Evolutionary conservation across 441 rosid genomes (phyloP).

Genomic region (Brassica balearica): DNA sequence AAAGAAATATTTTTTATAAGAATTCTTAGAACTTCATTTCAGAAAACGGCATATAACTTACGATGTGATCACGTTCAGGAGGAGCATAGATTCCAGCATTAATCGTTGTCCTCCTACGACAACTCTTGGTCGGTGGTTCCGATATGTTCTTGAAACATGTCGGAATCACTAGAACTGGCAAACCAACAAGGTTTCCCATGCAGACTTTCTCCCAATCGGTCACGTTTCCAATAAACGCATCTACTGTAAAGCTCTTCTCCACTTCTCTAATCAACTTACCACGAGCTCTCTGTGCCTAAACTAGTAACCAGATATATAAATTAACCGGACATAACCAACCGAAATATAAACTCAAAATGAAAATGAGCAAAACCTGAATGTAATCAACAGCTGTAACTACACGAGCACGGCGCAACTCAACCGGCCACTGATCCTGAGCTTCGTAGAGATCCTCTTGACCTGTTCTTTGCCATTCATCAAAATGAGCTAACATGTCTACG

Average conservation of each 20-base stretch:
- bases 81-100: constrained; percentile 84
- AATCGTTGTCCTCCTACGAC: constrained; percentile 63
- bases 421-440: constrained; percentile 95
- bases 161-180: constrained; percentile 78
- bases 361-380: constrained; percentile 59
- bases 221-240: constrained; percentile 86
- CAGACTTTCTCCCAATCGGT: constrained; percentile 94
- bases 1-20: too few species aligned
- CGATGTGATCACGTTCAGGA: constrained; percentile 81
- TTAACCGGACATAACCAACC: not conserved
- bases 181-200: constrained; percentile 87
- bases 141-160: constrained; percentile 63
- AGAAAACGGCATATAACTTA: constrained; percentile 44
- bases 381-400: constrained; percentile 82
- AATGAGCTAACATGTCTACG: constrained; percentile 86
- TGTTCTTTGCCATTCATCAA: constrained; percentile 89
- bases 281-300: constrained; percentile 85
- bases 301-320: not conserved
- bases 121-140: constrained; percentile 55
- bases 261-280: constrained; percentile 77
- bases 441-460: constrained; percentile 71
- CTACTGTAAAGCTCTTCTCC: constrained; percentile 66
- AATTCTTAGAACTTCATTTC: not conserved
- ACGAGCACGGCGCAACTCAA: constrained; percentile 78
- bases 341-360: not conserved